A percentile compares a stretch with the other conserved stretches of the same genome.
phyloP scores from a whole-genome alignment of 495 filamentous ascomycete genomes.

The Parathielavia hyrcaniae region DNA sequence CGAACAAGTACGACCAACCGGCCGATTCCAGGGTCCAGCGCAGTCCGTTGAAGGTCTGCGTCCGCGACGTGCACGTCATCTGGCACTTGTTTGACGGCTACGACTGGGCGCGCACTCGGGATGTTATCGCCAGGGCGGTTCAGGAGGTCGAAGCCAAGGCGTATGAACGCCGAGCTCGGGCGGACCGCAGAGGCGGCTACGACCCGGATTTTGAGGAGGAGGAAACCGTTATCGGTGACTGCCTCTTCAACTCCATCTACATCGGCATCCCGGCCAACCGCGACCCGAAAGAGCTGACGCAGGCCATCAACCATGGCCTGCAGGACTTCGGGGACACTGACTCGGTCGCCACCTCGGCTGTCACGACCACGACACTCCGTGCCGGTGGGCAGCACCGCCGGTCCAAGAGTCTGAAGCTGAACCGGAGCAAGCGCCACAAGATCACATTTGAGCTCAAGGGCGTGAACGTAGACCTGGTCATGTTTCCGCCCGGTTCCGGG shows the following conservation, averaged over 20 bases:
- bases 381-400: constrained; percentile 42
- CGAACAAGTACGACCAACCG: constrained; percentile 62
- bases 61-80: constrained; percentile 85
- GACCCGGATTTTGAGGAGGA: constrained; percentile 63
- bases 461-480: constrained; percentile 73
- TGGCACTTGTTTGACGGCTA: constrained; percentile 99
- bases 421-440: constrained; percentile 85
- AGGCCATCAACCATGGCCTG: constrained; percentile 79
- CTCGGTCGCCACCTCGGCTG: constrained; percentile 68
- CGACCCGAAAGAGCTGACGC: constrained; percentile 71
- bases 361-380: constrained; percentile 55
- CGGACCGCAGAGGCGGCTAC: constrained; percentile 39
- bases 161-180: constrained; percentile 58
- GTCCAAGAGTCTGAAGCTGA: constrained; percentile 61
- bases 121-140: constrained; percentile 79
- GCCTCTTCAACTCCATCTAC: constrained; percentile 97
- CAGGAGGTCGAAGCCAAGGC: constrained; percentile 77
- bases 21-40: constrained; percentile 55
- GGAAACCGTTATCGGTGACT: constrained; percentile 84
- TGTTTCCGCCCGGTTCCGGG: constrained; percentile 68
- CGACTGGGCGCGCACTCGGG: constrained; percentile 85
- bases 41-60: constrained; percentile 68
- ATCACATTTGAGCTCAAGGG: constrained; percentile 91
- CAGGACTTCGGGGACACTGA: constrained; percentile 86
- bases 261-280: constrained; percentile 84